Evolutionary conservation across 768 basidiomycete species (phyloP).

Genomic region (Candolleomyces eurysporus): DNA sequence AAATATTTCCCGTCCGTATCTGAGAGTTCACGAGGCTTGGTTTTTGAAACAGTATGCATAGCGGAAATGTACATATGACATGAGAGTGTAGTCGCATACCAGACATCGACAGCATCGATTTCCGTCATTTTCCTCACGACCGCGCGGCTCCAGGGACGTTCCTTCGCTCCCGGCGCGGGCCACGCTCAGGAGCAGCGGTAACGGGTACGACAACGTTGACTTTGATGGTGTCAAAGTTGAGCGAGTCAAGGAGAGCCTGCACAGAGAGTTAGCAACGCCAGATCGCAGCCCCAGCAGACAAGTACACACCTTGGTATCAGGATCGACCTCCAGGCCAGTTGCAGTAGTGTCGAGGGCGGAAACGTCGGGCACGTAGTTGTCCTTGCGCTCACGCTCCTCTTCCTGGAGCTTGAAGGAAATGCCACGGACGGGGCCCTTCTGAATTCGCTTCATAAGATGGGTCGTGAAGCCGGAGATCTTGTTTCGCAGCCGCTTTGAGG

Average conservation of each 20-base stretch:
- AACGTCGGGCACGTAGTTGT: conserved; percentile 98
- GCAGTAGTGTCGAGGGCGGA: conserved; percentile 86
- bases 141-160: conserved; percentile 75
- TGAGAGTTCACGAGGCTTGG: not conserved
- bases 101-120: no score
- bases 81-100: not conserved
- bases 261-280: not conserved
- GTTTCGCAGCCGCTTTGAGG: conserved; percentile 98
- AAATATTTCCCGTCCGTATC: no score
- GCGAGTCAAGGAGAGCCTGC: conserved; percentile 81
- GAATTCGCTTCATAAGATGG: conserved; percentile 99
- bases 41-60: not conserved
- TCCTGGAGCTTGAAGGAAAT: conserved; percentile 99
- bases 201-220: conserved; percentile 70
- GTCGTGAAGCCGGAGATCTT: conserved; percentile 99
- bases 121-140: not conserved
- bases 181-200: conserved; percentile 65
- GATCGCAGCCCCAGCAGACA: not conserved
- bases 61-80: conserved; percentile 1
- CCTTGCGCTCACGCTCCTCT: conserved; percentile 98
- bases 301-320: conserved; percentile 82
- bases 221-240: conserved; percentile 93
- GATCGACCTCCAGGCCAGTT: conserved; percentile 82
- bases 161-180: conserved; percentile 71
- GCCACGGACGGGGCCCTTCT: conserved; percentile 95